A percentile compares a stretch with the other conserved stretches of the same genome.
Conservation (phyloP, 106 monocot genomes). For the Dendrobium chrysotoxum region DNA sequence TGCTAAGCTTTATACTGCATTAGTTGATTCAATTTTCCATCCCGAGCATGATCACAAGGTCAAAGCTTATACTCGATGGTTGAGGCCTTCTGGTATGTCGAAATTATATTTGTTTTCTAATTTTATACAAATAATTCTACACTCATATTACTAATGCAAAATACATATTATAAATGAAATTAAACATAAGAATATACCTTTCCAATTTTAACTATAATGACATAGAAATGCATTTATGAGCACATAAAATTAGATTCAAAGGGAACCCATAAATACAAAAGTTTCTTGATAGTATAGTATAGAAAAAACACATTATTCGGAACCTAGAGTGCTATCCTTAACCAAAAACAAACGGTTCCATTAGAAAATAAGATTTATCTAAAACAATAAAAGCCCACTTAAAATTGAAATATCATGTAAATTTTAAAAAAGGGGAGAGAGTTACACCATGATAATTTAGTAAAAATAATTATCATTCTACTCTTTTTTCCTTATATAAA, state of each 20-base stretch:
- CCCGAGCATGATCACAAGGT: constrained; percentile 7
- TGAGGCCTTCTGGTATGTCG: background rate
- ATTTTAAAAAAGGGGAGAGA: too few relatives aligned
- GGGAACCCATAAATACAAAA: too few relatives aligned
- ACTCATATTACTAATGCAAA: background rate
- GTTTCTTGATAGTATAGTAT: too few relatives aligned
- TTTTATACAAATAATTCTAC: background rate
- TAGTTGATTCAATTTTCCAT: constrained; percentile 29
- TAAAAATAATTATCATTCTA: too few relatives aligned
- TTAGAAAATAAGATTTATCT: too few relatives aligned
- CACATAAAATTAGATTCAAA: background rate
- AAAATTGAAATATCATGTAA: too few relatives aligned
- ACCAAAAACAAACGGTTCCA: too few relatives aligned
- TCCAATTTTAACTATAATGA: constrained; percentile 69
- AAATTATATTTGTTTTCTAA: background rate
- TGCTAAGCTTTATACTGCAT: constrained; percentile 51
- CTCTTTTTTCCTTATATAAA: too few relatives aligned
- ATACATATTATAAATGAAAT: background rate
- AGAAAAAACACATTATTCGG: too few relatives aligned
- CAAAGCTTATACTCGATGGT: constrained; percentile 17
- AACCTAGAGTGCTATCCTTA: too few relatives aligned
- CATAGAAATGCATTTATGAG: constrained; percentile 15
- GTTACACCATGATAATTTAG: too few relatives aligned
- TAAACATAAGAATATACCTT: constrained; percentile 30
- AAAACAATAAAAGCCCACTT: too few relatives aligned